Conservation (phyloP, 2,329 filamentous ascomycete species). For the Botrytis medusae region DNA sequence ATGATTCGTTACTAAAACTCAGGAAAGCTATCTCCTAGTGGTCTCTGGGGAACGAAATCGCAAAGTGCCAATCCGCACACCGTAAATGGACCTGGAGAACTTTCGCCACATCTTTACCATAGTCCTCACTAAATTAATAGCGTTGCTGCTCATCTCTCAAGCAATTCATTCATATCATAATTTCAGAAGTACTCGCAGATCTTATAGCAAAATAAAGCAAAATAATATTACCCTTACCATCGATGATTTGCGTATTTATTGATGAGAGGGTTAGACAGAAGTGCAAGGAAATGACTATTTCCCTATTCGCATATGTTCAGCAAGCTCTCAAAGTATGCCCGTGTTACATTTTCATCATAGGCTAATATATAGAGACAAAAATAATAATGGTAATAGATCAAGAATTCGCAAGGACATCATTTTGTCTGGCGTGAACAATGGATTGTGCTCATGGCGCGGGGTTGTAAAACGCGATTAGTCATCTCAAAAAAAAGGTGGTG, state of each 20-base stretch:
- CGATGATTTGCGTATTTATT: background rate
- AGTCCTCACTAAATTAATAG: no score
- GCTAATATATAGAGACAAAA: rapidly evolving
- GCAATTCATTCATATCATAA: background rate
- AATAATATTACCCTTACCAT: background rate
- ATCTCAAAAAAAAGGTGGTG: background rate
- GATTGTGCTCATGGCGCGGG: background rate
- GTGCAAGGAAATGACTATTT: background rate
- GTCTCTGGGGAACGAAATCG: no score
- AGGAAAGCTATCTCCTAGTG: no score
- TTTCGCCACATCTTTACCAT: no score
- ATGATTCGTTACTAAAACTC: background rate
- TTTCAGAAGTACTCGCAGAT: background rate
- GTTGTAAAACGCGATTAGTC: background rate
- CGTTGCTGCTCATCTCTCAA: background rate
- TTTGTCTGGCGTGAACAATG: background rate
- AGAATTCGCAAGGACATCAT: background rate
- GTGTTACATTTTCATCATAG: background rate
- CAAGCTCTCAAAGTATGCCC: background rate
- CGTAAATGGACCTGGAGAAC: no score
- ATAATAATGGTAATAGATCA: background rate
- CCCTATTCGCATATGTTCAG: no score
- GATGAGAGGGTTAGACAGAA: background rate
- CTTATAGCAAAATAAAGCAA: background rate
- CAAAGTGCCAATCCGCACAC: no score